Percentiles rank a stretch among this genome's conserved stretches.
Evolutionary conservation across 2,329 filamentous ascomycete genomes (phyloP).

Genomic region (Cladosporium colombiae): DNA sequence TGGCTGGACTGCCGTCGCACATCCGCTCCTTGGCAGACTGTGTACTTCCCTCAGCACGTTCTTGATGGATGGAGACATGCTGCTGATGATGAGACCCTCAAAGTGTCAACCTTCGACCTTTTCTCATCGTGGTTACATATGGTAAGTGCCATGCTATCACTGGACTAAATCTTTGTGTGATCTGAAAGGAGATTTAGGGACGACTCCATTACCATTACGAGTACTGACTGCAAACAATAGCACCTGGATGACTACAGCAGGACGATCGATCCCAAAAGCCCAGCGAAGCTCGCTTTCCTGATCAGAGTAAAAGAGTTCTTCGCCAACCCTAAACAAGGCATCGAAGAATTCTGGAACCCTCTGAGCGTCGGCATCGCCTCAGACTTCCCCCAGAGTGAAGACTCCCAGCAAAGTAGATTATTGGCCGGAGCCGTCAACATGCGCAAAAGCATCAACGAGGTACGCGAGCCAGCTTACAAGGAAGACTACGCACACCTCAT

Average conservation of each 20-base stretch:
- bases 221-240: not conserved
- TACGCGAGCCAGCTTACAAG: slow-evolving; percentile 6
- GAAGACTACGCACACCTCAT: slow-evolving; percentile 11
- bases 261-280: not conserved
- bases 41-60: not conserved
- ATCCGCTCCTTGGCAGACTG: not conserved
- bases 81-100: not conserved
- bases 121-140: slow-evolving; percentile 12
- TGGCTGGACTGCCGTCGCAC: not conserved
- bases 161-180: not conserved
- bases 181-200: not conserved
- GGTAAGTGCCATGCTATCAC: not conserved
- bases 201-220: not conserved
- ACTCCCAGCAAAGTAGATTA: not conserved
- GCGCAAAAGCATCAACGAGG: not conserved
- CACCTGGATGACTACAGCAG: not conserved
- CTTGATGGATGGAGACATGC: not conserved
- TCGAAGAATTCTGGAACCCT: slow-evolving; percentile 6
- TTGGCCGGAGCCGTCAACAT: slow-evolving; percentile 2
- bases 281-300: not conserved
- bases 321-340: not conserved
- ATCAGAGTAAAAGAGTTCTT: not conserved
- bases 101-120: not conserved
- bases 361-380: not conserved
- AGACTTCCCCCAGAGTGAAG: not conserved